Evolutionary conservation across 139 green algal species (phyloP), one percentile per base, ranked within the genome.

Genomic region (Cymbomonas tetramitiformis): DNA sequence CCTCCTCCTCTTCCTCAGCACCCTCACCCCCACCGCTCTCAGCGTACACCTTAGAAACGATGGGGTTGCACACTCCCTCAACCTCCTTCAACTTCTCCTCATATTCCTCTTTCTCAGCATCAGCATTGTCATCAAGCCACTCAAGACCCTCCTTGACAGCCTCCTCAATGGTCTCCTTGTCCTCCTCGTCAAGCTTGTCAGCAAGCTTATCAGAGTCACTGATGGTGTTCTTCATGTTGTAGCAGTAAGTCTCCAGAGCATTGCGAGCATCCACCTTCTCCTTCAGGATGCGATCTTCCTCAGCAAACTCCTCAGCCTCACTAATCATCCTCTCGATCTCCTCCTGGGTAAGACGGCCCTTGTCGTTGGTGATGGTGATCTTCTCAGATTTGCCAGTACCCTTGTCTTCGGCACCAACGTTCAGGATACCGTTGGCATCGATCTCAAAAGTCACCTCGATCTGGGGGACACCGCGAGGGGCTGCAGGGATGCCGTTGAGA

Each of bases 51-150:
- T 83, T 76, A 2, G 70, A 51, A 4, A 98, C 62, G 65, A 98
- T 92, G 48, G 91, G 91, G 51, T 83, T 81, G 70, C 72, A 84
- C 2, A 87, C 59, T 24, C 89, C 85, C 77, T 98, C 85, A 25
- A 98, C 68, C 63, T 95, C 83, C 79, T 96, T 98, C 15, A 90
- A 71, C 73, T 92, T 90, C 32, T 97, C 91, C 51, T 91, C 74
- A 73, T 87, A 94, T 55, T 97, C 91, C 34, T 97, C 91, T 26
- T 69, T 72, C 5, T 89, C 81, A n/a, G 58, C 62, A 8, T 61
- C 68, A 43, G 56, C 53, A 69, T 93, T 89, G 50, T 93, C 83
- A 30, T 94, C 86, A 39, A 94, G 18, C 85, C 85, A 97, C 44
- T 97, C 89, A 34, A 94, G 58, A 6, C 77, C 80, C 56, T 95